Percentiles rank a stretch among this genome's conserved stretches.
Conservation (phyloP, 1,284 basidiomycete species). For the Ceratobasidium theobromae region DNA sequence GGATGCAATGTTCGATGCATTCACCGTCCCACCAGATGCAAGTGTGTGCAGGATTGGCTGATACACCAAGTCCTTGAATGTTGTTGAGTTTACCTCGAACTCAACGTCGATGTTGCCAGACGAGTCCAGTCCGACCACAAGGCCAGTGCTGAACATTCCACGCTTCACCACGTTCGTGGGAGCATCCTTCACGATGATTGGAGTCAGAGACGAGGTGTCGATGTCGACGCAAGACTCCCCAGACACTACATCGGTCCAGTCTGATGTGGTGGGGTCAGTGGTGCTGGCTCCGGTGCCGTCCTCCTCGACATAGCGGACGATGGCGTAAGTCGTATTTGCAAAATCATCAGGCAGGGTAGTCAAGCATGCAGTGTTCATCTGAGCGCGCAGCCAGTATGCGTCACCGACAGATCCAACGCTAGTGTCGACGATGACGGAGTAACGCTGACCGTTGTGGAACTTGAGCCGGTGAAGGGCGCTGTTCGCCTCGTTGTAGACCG, state of each 20-base stretch:
- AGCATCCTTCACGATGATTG: slow-evolving; percentile 13
- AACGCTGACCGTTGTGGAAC: slow-evolving; percentile 51
- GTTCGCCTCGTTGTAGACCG: slow-evolving; percentile 9
- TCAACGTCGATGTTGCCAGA: slow-evolving; percentile 32
- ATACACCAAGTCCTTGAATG: slow-evolving; percentile 30
- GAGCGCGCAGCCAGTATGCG: slow-evolving; percentile 48
- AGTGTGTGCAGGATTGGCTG: slow-evolving; percentile 38
- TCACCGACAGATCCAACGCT: slow-evolving; percentile 42
- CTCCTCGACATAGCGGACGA: slow-evolving; percentile 41
- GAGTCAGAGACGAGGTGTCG: slow-evolving; percentile 29
- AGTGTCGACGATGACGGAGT: slow-evolving; percentile 50
- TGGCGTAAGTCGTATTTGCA: slow-evolving; percentile 35
- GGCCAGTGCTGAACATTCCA: not conserved
- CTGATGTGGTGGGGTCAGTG: slow-evolving; percentile 5
- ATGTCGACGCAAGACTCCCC: slow-evolving; percentile 7
- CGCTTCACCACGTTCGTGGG: slow-evolving; percentile 14
- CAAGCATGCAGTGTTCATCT: slow-evolving; percentile 43
- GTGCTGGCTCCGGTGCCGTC: slow-evolving; percentile 23
- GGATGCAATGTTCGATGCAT: slow-evolving; percentile 6
- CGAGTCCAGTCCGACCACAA: not conserved
- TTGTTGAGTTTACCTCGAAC: slow-evolving; percentile 19
- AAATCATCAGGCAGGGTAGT: slow-evolving; percentile 44
- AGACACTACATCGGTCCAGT: slow-evolving; percentile 2
- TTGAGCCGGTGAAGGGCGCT: slow-evolving; percentile 38
- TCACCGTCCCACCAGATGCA: slow-evolving; percentile 36